These are phyloP conservation scores for Paecilomyces variotii DNA, from an alignment of 2,329 filamentous ascomycete genomes.

Conservation along the genomic window DNA sequence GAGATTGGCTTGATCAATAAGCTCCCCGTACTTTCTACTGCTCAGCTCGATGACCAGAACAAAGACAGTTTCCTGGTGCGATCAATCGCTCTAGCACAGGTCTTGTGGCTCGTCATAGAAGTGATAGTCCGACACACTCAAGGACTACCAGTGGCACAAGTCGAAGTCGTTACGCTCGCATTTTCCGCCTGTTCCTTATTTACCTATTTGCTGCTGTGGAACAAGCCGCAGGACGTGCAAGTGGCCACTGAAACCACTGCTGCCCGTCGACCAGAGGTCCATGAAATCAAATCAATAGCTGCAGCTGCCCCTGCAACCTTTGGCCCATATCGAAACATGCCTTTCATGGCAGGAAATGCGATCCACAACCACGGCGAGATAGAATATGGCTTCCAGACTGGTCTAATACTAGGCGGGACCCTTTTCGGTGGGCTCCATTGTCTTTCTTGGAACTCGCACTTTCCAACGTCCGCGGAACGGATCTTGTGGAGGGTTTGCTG, in stretches of 20 bases:
- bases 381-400: neutral
- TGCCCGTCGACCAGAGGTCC: slow-evolving; percentile 2
- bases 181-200: slow-evolving; percentile 13
- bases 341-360: neutral
- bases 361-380: neutral
- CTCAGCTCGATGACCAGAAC: slow-evolving; percentile 13
- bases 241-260: slow-evolving; percentile 8
- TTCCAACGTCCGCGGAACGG: slow-evolving; percentile 15
- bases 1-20: slow-evolving; percentile 10
- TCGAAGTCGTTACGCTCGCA: slow-evolving; percentile 17
- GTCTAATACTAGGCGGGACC: slow-evolving; percentile 1
- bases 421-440: slow-evolving; percentile 14
- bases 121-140: slow-evolving; percentile 12
- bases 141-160: slow-evolving; percentile 13
- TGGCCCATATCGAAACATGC: neutral
- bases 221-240: slow-evolving; percentile 15
- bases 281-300: neutral
- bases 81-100: slow-evolving; percentile 14
- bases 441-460: slow-evolving; percentile 17
- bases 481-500: slow-evolving; percentile 10
- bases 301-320: neutral
- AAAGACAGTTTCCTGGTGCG: slow-evolving; percentile 19
- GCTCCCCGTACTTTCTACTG: slow-evolving; percentile 12
- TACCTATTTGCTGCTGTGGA: slow-evolving; percentile 11
- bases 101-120: slow-evolving; percentile 15